A percentile compares a stretch with the other conserved stretches of the same genome.
Evolutionary conservation across 768 basidiomycete species (phyloP).

Genomic region (Lyophyllum shimeji): DNA sequence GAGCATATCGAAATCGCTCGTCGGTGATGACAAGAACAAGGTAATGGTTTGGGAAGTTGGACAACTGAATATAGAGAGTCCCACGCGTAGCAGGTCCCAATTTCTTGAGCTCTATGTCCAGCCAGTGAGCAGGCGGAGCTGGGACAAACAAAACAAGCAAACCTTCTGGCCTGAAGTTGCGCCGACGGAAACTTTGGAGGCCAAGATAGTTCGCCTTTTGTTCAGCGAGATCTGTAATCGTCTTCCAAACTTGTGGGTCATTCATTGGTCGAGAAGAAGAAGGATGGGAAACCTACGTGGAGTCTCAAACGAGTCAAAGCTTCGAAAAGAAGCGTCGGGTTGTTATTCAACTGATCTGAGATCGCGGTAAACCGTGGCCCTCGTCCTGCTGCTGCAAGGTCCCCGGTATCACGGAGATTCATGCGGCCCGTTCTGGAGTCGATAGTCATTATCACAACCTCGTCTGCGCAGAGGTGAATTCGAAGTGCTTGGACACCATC

Average conservation of each 20-base stretch:
- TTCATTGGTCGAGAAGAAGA: neutral
- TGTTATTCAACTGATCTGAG: constrained; percentile 67
- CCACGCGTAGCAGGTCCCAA: constrained; percentile 64
- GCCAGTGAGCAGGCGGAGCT: neutral
- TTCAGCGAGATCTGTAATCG: constrained; percentile 78
- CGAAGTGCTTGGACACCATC: constrained; percentile 60
- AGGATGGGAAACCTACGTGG: constrained; percentile 43
- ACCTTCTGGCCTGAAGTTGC: constrained; percentile 73
- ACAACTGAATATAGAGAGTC: constrained; percentile 73
- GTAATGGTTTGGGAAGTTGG: constrained; percentile 78
- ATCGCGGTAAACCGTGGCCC: constrained; percentile 62
- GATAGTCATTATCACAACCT: constrained; percentile 73
- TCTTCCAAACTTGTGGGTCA: constrained; percentile 51
- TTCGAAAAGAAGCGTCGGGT: constrained; percentile 57
- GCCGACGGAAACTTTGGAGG: constrained; percentile 66
- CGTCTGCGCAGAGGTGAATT: constrained; percentile 72
- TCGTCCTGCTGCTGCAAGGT: constrained; percentile 72
- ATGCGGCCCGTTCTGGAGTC: constrained; percentile 80
- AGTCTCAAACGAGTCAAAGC: constrained; percentile 61
- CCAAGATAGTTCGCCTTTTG: constrained; percentile 87
- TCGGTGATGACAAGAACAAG: constrained; percentile 83
- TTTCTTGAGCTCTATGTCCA: constrained; percentile 59
- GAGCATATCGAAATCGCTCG: constrained; percentile 75
- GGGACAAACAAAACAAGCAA: constrained; percentile 5
- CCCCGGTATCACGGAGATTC: constrained; percentile 78